A percentile compares a stretch with the other conserved stretches of the same genome.
Evolutionary conservation across 1,284 basidiomycete species (phyloP).

Genomic region (Moniliophthora roreri): DNA sequence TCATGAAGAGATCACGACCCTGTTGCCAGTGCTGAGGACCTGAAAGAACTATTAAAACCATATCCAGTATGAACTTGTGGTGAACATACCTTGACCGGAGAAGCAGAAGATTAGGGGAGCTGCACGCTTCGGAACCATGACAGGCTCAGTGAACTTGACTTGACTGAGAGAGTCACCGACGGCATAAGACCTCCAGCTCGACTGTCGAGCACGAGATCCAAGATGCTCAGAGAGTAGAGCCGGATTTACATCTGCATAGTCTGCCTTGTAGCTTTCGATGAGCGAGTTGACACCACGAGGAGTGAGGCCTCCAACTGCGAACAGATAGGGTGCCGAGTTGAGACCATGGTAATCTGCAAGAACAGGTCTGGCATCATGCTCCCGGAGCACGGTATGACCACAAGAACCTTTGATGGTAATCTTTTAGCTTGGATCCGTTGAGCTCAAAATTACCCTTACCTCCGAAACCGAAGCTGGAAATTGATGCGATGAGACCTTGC

Average conservation of each 20-base stretch:
- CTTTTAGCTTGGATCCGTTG: neutral
- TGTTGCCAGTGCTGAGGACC: constrained; percentile 5
- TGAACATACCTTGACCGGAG: constrained; percentile 1
- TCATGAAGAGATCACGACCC: constrained; percentile 1
- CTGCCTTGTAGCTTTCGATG: constrained; percentile 3
- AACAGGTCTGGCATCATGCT: constrained; percentile 1
- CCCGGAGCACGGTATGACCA: constrained; percentile 7
- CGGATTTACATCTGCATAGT: neutral
- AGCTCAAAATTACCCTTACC: constrained; percentile 8
- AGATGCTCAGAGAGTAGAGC: constrained; percentile 1
- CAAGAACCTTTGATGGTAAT: constrained; percentile 12
- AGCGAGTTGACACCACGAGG: neutral
- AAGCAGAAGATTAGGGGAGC: constrained; percentile 4
- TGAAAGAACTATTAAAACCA: neutral
- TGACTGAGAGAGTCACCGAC: neutral
- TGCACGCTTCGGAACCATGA: constrained; percentile 2
- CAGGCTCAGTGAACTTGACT: neutral
- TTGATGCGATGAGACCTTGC: constrained; percentile 17
- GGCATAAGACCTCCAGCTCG: constrained; percentile 1
- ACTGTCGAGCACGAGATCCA: neutral
- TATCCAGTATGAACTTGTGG: neutral
- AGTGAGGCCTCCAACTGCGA: constrained; percentile 4
- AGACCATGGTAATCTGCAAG: neutral
- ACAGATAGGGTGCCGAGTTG: neutral
- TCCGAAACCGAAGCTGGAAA: constrained; percentile 22